These are phyloP conservation scores for Lachnellula subtilissima DNA, from an alignment of 2,329 filamentous ascomycete genomes.

Conservation along the genomic window DNA sequence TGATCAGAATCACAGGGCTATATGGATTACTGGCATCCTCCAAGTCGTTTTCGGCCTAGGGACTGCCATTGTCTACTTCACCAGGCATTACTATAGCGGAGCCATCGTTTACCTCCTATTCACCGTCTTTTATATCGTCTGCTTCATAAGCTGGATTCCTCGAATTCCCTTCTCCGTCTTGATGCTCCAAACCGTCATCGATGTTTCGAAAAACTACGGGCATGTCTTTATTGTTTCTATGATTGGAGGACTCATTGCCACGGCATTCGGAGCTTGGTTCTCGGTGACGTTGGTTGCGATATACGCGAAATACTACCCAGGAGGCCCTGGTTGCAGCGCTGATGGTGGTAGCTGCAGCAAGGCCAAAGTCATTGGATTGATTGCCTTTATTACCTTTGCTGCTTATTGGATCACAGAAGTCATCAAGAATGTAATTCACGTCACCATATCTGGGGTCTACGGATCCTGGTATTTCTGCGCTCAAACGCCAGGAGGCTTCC, in stretches of 20 bases:
- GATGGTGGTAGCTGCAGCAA: slow-evolving; percentile 55
- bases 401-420: slow-evolving; percentile 94
- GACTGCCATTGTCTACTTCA: slow-evolving; percentile 82
- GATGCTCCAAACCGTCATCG: slow-evolving; percentile 82
- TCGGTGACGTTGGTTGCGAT: slow-evolving; percentile 80
- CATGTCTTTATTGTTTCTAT: slow-evolving; percentile 84
- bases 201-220: slow-evolving; percentile 77
- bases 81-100: slow-evolving; percentile 68
- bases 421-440: slow-evolving; percentile 90
- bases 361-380: slow-evolving; percentile 75
- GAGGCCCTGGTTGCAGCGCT: slow-evolving; percentile 40
- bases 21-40: slow-evolving; percentile 86
- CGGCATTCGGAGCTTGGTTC: slow-evolving; percentile 79
- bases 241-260: slow-evolving; percentile 72
- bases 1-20: slow-evolving; percentile 46
- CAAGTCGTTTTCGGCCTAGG: slow-evolving; percentile 82
- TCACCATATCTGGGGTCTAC: slow-evolving; percentile 81
- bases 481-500: slow-evolving; percentile 58
- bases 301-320: slow-evolving; percentile 77
- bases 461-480: slow-evolving; percentile 87
- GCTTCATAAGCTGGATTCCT: slow-evolving; percentile 83
- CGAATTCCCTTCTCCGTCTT: slow-evolving; percentile 87
- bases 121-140: slow-evolving; percentile 71
- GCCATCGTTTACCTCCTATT: slow-evolving; percentile 87
- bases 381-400: slow-evolving; percentile 85